A percentile compares a stretch with the other conserved stretches of the same genome.
These are phyloP conservation scores for Penicillium sp. DNA, from an alignment of 2,329 filamentous ascomycete species.

Conservation along the genomic window DNA sequence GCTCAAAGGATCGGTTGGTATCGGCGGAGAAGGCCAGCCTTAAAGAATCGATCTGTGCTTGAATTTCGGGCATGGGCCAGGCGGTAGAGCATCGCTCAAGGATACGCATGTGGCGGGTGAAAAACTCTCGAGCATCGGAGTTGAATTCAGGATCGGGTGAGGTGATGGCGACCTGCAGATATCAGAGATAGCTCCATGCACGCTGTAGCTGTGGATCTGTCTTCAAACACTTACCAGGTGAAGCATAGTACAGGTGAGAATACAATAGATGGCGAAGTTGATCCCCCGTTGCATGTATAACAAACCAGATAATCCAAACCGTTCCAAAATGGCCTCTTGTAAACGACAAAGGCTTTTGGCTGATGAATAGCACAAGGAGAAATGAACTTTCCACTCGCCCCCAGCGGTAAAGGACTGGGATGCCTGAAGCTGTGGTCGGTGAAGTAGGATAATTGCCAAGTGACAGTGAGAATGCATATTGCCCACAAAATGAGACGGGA, in stretches of 20 bases:
- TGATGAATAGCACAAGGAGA: constrained; percentile 80
- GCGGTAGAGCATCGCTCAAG: constrained; percentile 79
- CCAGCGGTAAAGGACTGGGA: constrained; percentile 70
- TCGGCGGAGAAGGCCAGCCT: constrained; percentile 91
- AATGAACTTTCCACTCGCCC: constrained; percentile 81
- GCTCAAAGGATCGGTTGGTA: constrained; percentile 76
- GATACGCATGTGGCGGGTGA: constrained; percentile 90
- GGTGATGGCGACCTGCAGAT: constrained; percentile 77
- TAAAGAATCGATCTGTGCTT: constrained; percentile 84
- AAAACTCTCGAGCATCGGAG: constrained; percentile 80
- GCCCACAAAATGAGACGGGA: constrained; percentile 82
- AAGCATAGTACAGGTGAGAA: constrained; percentile 87
- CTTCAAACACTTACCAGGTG: constrained; percentile 71
- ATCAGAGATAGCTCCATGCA: constrained; percentile 1
- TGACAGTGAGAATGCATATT: constrained; percentile 90
- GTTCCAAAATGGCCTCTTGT: constrained; percentile 77
- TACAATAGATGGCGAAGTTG: constrained; percentile 91
- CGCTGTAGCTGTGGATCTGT: not conserved
- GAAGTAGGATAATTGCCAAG: constrained; percentile 79
- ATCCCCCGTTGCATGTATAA: constrained; percentile 92
- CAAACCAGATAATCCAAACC: constrained; percentile 75
- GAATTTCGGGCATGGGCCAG: constrained; percentile 87
- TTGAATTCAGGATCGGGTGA: constrained; percentile 90
- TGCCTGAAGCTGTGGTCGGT: constrained; percentile 79
- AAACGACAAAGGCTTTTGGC: constrained; percentile 83